These are phyloP conservation scores for Macrocybe gigantea DNA, from an alignment of 768 basidiomycete genomes.

Conservation along the genomic window DNA sequence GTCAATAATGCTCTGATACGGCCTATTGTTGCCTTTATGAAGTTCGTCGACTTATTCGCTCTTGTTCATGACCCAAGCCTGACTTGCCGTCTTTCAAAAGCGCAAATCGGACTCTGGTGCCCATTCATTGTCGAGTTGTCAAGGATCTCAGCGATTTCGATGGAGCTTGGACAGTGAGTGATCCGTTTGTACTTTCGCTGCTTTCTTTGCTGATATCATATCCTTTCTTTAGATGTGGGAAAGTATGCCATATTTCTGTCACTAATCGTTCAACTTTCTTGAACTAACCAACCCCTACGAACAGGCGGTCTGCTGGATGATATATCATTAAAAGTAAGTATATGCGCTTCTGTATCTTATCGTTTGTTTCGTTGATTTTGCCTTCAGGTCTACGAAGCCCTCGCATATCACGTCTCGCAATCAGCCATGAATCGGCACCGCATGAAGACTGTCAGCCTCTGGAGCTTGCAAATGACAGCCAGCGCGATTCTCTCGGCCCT, in stretches of 20 bases:
- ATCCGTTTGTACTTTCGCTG: slow-evolving; percentile 1
- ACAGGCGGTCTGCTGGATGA: slow-evolving; percentile 89
- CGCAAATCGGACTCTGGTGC: slow-evolving; percentile 88
- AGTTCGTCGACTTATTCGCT: slow-evolving; percentile 45
- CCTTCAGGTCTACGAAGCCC: slow-evolving; percentile 75
- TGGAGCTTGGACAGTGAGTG: slow-evolving; percentile 89
- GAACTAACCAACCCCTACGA: slow-evolving; percentile 13
- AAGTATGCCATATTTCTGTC: slow-evolving; percentile 45
- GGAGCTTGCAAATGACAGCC: slow-evolving; percentile 94
- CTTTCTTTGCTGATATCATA: slow-evolving; percentile 10
- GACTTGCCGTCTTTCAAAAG: slow-evolving; percentile 33
- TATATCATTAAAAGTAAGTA: slow-evolving; percentile 72
- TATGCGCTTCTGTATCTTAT: background rate
- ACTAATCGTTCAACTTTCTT: background rate
- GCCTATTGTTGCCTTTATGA: slow-evolving; percentile 98
- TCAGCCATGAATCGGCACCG: slow-evolving; percentile 81
- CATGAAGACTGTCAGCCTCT: slow-evolving; percentile 84
- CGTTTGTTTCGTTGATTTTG: slow-evolving; percentile 4
- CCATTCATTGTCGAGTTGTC: slow-evolving; percentile 86
- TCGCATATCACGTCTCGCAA: slow-evolving; percentile 92
- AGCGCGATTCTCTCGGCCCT: slow-evolving; percentile 79
- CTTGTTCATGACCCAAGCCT: background rate
- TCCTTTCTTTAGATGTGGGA: slow-evolving; percentile 72
- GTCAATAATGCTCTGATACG: slow-evolving; percentile 89
- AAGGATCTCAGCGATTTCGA: slow-evolving; percentile 86